phyloP scores from a whole-genome alignment of 495 filamentous ascomycete genomes.

The Trichoderma virens region DNA sequence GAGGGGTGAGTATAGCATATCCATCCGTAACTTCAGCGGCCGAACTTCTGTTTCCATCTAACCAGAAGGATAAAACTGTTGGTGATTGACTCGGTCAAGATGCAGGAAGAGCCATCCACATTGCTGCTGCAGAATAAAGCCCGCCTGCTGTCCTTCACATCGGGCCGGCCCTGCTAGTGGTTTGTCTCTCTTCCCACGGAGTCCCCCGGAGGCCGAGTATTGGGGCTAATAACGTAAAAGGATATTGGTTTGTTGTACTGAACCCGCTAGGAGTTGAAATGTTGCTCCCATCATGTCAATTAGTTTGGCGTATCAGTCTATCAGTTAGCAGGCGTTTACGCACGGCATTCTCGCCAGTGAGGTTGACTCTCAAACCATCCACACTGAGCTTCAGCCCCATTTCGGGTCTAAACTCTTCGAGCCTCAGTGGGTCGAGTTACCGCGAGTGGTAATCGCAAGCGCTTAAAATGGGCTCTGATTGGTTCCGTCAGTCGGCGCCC shows the following conservation, averaged over 20 bases:
- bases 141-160: not conserved
- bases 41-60: not conserved
- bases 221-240: not conserved
- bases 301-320: not conserved
- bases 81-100: not conserved
- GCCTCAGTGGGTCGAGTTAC: not conserved
- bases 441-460: conserved; percentile 3
- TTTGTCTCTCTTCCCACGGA: not conserved
- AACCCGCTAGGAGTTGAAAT: too few species aligned
- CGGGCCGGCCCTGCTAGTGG: not conserved
- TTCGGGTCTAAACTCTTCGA: not conserved
- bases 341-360: not conserved
- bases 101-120: not conserved
- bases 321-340: not conserved
- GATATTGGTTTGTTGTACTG: not conserved
- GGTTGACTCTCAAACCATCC: not conserved
- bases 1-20: not conserved
- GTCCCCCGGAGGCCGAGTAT: not conserved
- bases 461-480: not conserved
- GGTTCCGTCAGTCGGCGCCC: not conserved
- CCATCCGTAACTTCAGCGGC: not conserved
- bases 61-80: not conserved
- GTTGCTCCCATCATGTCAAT: not conserved
- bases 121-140: not conserved
- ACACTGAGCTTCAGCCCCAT: not conserved